A percentile compares a stretch with the other conserved stretches of the same genome.
These are phyloP conservation scores for Ustulina deusta DNA, from an alignment of 2,329 filamentous ascomycete species.

Conservation along the genomic window DNA sequence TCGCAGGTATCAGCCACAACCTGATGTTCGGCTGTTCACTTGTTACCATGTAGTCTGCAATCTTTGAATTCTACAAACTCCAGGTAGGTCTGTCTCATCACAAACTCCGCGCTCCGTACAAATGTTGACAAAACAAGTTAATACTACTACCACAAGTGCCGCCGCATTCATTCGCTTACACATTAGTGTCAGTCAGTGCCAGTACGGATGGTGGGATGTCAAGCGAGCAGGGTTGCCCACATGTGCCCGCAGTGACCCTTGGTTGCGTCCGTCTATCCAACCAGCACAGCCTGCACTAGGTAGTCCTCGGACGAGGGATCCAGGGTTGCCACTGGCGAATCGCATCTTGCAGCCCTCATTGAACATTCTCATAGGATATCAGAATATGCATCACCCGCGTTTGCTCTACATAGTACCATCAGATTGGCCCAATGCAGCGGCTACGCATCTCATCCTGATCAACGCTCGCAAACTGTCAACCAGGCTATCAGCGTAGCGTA, in stretches of 20 bases:
- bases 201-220: slow-evolving; percentile 27
- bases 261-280: slow-evolving; percentile 44
- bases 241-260: slow-evolving; percentile 37
- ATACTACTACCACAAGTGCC: not conserved
- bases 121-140: not conserved
- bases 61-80: not conserved
- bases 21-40: slow-evolving; percentile 8
- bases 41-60: not conserved
- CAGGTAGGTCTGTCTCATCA: not conserved
- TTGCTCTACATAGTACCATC: slow-evolving; percentile 51
- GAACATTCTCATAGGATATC: slow-evolving; percentile 56
- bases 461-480: slow-evolving; percentile 25
- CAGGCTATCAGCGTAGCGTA: not conserved
- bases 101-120: not conserved
- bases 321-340: slow-evolving; percentile 53
- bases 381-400: slow-evolving; percentile 56
- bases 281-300: slow-evolving; percentile 43
- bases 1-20: slow-evolving; percentile 34
- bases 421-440: slow-evolving; percentile 58
- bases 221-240: slow-evolving; percentile 37
- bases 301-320: slow-evolving; percentile 40
- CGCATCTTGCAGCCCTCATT: slow-evolving; percentile 47
- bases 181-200: not conserved
- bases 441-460: slow-evolving; percentile 42
- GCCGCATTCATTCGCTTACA: slow-evolving; percentile 13